Evolutionary conservation across 2,329 filamentous ascomycete genomes (phyloP).

Genomic region (Scedosporium dehoogii): DNA sequence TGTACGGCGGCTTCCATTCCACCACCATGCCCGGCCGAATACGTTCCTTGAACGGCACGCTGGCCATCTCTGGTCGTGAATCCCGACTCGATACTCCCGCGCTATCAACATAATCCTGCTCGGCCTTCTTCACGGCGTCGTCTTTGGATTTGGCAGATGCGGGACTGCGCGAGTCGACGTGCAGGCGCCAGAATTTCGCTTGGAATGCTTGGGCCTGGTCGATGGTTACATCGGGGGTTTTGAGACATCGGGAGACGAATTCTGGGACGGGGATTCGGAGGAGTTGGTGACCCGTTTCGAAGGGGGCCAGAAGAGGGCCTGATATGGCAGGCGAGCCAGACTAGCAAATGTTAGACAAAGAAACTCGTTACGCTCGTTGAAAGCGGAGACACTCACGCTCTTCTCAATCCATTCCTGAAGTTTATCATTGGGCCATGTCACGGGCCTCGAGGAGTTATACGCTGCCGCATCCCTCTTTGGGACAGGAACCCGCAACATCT

Average conservation of each 20-base stretch:
- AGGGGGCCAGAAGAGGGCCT: too few relatives aligned
- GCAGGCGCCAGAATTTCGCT: too few relatives aligned
- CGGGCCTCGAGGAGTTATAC: slow-evolving; percentile 19
- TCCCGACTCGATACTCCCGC: slow-evolving; percentile 19
- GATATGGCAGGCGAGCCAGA: too few relatives aligned
- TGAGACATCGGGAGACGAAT: too few relatives aligned
- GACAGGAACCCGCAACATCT: slow-evolving; percentile 31
- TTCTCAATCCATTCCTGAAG: background rate
- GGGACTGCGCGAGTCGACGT: slow-evolving; percentile 5
- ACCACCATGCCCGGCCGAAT: slow-evolving; percentile 32
- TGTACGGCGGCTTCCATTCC: slow-evolving; percentile 14
- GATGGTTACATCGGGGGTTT: too few relatives aligned
- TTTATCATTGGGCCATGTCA: background rate
- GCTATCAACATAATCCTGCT: too few relatives aligned
- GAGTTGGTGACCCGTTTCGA: too few relatives aligned
- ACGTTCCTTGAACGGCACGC: slow-evolving; percentile 26
- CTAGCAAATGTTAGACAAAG: too few relatives aligned
- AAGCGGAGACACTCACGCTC: background rate
- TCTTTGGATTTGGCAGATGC: too few relatives aligned
- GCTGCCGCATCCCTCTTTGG: slow-evolving; percentile 16
- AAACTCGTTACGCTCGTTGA: background rate
- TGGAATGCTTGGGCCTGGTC: too few relatives aligned
- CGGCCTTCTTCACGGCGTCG: too few relatives aligned
- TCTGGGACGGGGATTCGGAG: too few relatives aligned
- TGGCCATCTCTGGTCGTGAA: slow-evolving; percentile 12